These are phyloP conservation scores for Clonostachys solani DNA, from an alignment of 2,329 filamentous ascomycete species.

Conservation along the genomic window DNA sequence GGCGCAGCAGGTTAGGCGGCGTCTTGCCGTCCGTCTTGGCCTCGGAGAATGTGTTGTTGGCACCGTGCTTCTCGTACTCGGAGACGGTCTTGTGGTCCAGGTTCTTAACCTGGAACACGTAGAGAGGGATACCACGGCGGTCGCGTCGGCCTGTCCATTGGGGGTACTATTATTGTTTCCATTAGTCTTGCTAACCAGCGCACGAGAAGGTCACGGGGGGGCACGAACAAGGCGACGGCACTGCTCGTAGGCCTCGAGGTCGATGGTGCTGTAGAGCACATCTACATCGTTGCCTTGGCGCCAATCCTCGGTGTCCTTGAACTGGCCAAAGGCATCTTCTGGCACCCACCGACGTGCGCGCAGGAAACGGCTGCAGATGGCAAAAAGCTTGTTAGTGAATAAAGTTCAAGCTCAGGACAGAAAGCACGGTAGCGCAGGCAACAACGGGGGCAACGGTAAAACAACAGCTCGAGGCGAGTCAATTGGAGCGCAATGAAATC, in stretches of 20 bases:
- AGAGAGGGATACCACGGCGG: constrained; percentile 85
- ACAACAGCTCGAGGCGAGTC: background rate
- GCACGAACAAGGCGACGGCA: constrained; percentile 66
- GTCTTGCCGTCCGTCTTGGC: constrained; percentile 64
- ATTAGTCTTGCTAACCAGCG: background rate
- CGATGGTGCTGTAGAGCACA: constrained; percentile 80
- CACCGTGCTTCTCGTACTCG: constrained; percentile 61
- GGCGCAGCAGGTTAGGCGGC: constrained; percentile 71
- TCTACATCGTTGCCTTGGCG: constrained; percentile 74
- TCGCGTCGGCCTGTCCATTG: constrained; percentile 94
- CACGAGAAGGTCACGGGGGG: background rate
- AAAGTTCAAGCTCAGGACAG: background rate
- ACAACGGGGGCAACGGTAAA: constrained; percentile 4
- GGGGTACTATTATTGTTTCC: constrained; percentile 59
- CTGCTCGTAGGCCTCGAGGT: constrained; percentile 78
- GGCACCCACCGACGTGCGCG: constrained; percentile 79
- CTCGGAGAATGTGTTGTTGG: constrained; percentile 46
- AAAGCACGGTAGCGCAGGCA: background rate
- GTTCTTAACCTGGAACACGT: constrained; percentile 81
- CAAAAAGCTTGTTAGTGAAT: background rate
- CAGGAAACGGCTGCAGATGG: constrained; percentile 66
- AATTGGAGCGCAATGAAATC: background rate
- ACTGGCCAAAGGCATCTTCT: constrained; percentile 75
- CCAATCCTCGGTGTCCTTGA: constrained; percentile 87
- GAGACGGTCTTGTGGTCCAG: constrained; percentile 79